A percentile compares a stretch with the other conserved stretches of the same genome.
phyloP scores from a whole-genome alignment of 148 eudicot genomes.

The Beta vulgaris region DNA sequence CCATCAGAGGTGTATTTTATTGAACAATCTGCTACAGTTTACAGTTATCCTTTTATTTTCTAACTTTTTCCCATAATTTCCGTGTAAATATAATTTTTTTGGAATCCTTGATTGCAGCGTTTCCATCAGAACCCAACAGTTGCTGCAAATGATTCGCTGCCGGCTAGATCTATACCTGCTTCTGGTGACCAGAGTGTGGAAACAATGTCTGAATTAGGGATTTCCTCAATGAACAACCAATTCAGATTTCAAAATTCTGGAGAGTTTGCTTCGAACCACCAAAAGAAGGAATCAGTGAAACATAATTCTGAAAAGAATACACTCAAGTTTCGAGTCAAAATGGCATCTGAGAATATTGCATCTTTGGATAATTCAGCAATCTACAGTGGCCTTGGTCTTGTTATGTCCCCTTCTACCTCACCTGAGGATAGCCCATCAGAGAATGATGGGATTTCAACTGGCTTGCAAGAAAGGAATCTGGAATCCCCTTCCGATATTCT shows the following conservation, averaged over 20 bases:
- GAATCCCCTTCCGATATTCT: conserved; percentile 42
- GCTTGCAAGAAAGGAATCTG: conserved; percentile 18
- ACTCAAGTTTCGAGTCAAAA: conserved; percentile 36
- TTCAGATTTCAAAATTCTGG: conserved; percentile 15
- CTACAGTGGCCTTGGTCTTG: conserved; percentile 53
- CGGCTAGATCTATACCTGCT: conserved; percentile 10
- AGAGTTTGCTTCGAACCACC: conserved; percentile 18
- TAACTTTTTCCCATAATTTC: too few relatives aligned
- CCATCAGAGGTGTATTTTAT: conserved; percentile 28
- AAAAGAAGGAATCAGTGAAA: background rate
- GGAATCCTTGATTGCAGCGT: conserved; percentile 24
- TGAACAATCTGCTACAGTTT: conserved; percentile 5
- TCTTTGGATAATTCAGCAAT: conserved; percentile 34
- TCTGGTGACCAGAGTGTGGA: conserved; percentile 13
- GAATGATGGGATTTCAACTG: conserved; percentile 20
- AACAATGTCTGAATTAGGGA: conserved; percentile 15
- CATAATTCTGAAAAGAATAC: conserved; percentile 13
- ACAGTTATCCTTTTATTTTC: too few relatives aligned
- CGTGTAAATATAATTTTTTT: too few relatives aligned
- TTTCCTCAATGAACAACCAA: conserved; percentile 21
- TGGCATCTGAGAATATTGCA: conserved; percentile 23
- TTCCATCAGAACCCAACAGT: conserved; percentile 9
- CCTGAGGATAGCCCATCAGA: conserved; percentile 32
- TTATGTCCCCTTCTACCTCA: conserved; percentile 44
- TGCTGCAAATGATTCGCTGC: conserved; percentile 16